A percentile compares a stretch with the other conserved stretches of the same genome.
Evolutionary conservation across 495 filamentous ascomycete genomes (phyloP).

Genomic region (Lindgomyces ingoldianus): DNA sequence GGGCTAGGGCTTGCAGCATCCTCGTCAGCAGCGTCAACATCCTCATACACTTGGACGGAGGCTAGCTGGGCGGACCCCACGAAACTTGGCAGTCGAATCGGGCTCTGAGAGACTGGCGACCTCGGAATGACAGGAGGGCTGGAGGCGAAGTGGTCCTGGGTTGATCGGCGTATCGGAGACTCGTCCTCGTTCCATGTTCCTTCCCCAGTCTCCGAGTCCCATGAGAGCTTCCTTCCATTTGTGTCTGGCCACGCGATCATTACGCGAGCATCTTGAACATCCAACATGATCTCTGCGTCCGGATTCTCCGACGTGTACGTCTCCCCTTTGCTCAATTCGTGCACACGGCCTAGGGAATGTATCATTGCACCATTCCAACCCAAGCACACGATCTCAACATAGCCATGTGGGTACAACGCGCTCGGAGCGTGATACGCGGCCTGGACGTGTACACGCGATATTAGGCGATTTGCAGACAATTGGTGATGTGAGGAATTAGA

Average conservation of each 20-base stretch:
- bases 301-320: slow-evolving; percentile 89
- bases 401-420: slow-evolving; percentile 51
- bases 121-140: slow-evolving; percentile 66
- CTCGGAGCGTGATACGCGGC: slow-evolving; percentile 75
- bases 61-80: slow-evolving; percentile 49
- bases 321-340: slow-evolving; percentile 84
- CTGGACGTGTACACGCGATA: slow-evolving; percentile 90
- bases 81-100: slow-evolving; percentile 27
- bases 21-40: slow-evolving; percentile 49
- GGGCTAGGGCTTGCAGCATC: slow-evolving; percentile 10
- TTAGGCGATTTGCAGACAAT: slow-evolving; percentile 83
- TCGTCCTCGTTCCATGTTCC: slow-evolving; percentile 38
- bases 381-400: slow-evolving; percentile 82
- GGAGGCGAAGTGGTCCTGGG: slow-evolving; percentile 49
- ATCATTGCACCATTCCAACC: slow-evolving; percentile 96
- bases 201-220: slow-evolving; percentile 51
- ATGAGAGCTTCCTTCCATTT: slow-evolving; percentile 58
- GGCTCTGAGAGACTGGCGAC: slow-evolving; percentile 34
- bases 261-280: slow-evolving; percentile 90
- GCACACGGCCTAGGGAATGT: slow-evolving; percentile 85
- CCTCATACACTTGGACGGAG: slow-evolving; percentile 63
- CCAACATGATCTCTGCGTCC: slow-evolving; percentile 87
- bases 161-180: slow-evolving; percentile 49
- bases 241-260: slow-evolving; percentile 79
- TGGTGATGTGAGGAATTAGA: slow-evolving; percentile 91